Evolutionary conservation across 2,329 filamentous ascomycete genomes (phyloP).

Genomic region (Beauveria brongniartii): DNA sequence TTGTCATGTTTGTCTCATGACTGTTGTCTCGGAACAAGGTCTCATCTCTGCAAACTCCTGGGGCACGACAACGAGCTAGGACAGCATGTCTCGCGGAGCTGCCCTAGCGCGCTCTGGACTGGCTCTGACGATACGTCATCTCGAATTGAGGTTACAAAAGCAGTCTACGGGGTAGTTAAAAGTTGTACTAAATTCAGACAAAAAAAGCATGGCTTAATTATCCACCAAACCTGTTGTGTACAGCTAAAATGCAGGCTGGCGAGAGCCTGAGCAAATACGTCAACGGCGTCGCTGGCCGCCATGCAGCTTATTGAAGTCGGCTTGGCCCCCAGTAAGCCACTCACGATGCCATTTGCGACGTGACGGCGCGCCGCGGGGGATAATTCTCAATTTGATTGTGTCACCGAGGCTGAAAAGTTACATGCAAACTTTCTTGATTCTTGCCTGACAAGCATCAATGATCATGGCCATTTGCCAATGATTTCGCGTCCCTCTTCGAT

Average conservation of each 20-base stretch:
- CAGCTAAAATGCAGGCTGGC: not conserved
- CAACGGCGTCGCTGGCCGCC: not conserved
- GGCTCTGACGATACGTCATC: too few species aligned
- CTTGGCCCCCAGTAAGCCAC: not conserved
- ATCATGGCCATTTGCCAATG: not conserved
- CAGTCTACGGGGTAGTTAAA: not conserved
- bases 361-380: not conserved
- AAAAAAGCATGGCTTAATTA: not conserved
- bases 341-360: not conserved
- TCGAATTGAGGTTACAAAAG: not conserved
- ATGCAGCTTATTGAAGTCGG: not conserved
- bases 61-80: too few species aligned
- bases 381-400: not conserved
- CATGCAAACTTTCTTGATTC: not conserved
- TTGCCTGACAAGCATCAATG: not conserved
- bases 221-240: fast-evolving
- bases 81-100: too few species aligned
- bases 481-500: not conserved
- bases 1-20: too few species aligned
- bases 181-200: too few species aligned
- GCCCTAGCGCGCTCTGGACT: too few species aligned
- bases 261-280: not conserved
- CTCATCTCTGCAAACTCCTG: too few species aligned
- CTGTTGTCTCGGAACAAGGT: too few species aligned
- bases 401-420: not conserved